A percentile compares a stretch with the other conserved stretches of the same genome.
Conservation (phyloP, 352 stramenopile species). For the Phytophthora quininea region DNA sequence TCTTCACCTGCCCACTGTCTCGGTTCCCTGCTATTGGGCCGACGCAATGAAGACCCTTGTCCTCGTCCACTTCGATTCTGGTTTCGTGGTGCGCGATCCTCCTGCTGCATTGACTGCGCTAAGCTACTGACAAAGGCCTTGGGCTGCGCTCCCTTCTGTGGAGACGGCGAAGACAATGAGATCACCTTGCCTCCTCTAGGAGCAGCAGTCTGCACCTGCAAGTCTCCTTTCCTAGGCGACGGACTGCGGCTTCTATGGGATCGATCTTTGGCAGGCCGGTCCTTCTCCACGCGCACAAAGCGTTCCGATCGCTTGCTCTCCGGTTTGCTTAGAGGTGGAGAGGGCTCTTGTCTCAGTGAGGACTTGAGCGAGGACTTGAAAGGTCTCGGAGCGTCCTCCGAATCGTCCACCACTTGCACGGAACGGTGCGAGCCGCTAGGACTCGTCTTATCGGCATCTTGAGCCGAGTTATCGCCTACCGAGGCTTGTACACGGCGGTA, state of each 20-base stretch:
- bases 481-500: conserved; percentile 53
- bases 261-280: background rate
- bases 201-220: conserved; percentile 34
- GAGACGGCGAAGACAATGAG: conserved; percentile 41
- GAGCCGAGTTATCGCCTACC: conserved; percentile 3
- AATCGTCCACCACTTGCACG: conserved; percentile 32
- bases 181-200: conserved; percentile 32
- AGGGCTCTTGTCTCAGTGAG: conserved; percentile 27
- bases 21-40: conserved; percentile 24
- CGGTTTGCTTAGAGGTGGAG: conserved; percentile 20
- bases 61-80: conserved; percentile 14
- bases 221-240: conserved; percentile 16
- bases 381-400: conserved; percentile 3
- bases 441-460: background rate
- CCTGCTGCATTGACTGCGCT: conserved; percentile 33
- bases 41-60: conserved; percentile 24
- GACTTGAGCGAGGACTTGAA: conserved; percentile 68
- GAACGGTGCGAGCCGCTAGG: conserved; percentile 9
- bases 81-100: conserved; percentile 10
- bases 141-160: conserved; percentile 27
- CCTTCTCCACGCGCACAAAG: conserved; percentile 22
- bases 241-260: background rate
- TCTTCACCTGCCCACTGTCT: conserved; percentile 15
- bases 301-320: conserved; percentile 13
- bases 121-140: conserved; percentile 52